These are phyloP conservation scores for Cicer judaicum DNA, from an alignment of 306 rosid species.

Conservation along the genomic window DNA sequence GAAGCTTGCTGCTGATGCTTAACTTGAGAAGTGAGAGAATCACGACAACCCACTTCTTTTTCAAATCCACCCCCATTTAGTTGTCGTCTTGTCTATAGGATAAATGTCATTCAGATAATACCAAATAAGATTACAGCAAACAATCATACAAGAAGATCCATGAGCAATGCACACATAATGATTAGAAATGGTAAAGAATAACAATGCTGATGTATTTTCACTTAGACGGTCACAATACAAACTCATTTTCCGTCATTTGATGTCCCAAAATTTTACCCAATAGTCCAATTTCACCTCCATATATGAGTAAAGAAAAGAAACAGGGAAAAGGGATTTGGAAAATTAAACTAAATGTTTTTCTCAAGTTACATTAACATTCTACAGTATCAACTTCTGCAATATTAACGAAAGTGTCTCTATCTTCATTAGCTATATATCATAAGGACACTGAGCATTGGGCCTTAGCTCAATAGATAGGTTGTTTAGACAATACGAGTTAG, in stretches of 20 bases:
- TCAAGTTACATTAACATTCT: slow-evolving; percentile 23
- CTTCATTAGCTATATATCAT: slow-evolving; percentile 7
- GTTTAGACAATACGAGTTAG: too few species aligned
- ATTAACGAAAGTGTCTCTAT: slow-evolving; percentile 17
- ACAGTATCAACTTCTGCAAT: slow-evolving; percentile 16
- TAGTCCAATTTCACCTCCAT: slow-evolving; percentile 28
- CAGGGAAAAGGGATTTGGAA: neutral
- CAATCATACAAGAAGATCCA: slow-evolving; percentile 34
- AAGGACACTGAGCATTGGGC: neutral
- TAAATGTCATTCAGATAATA: slow-evolving; percentile 36
- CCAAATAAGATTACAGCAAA: slow-evolving; percentile 27
- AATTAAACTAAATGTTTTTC: slow-evolving; percentile 7
- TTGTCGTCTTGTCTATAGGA: slow-evolving; percentile 68
- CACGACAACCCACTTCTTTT: slow-evolving; percentile 58
- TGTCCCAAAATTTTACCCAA: slow-evolving; percentile 24
- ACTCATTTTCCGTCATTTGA: slow-evolving; percentile 8
- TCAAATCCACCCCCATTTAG: slow-evolving; percentile 63
- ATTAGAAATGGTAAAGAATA: slow-evolving; percentile 13
- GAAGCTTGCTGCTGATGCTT: slow-evolving; percentile 69
- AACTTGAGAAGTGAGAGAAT: slow-evolving; percentile 71
- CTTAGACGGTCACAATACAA: neutral
- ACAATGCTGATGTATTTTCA: slow-evolving; percentile 18
- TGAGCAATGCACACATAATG: slow-evolving; percentile 25
- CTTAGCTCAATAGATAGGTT: too few species aligned
- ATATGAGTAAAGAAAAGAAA: slow-evolving; percentile 9